A percentile compares a stretch with the other conserved stretches of the same genome.
Evolutionary conservation across 495 filamentous ascomycete genomes (phyloP).

Genomic region (Annulohypoxylon stygium): DNA sequence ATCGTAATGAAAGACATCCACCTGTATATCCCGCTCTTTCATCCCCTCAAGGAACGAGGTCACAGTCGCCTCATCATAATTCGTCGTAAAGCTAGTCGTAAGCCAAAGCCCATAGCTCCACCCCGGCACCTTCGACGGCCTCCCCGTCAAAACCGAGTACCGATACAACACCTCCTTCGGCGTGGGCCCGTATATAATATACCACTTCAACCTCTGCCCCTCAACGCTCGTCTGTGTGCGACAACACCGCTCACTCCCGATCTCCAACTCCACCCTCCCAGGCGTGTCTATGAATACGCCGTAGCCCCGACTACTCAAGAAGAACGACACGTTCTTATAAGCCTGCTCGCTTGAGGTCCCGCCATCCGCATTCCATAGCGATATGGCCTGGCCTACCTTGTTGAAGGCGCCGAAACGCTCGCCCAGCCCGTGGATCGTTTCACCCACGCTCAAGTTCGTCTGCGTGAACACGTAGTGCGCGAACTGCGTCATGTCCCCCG

Average conservation of each 20-base stretch:
- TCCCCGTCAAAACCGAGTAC: slow-evolving; percentile 73
- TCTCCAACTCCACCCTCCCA: slow-evolving; percentile 71
- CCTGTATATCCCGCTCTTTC: slow-evolving; percentile 71
- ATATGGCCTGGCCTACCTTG: slow-evolving; percentile 75
- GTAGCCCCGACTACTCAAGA: slow-evolving; percentile 75
- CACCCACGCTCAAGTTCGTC: slow-evolving; percentile 73
- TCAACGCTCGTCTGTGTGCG: slow-evolving; percentile 73
- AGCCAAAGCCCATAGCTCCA: slow-evolving; percentile 82
- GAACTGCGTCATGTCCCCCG: slow-evolving; percentile 66
- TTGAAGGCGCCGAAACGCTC: slow-evolving; percentile 78
- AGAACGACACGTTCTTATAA: slow-evolving; percentile 82
- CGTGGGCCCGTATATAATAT: slow-evolving; percentile 74
- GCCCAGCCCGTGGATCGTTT: slow-evolving; percentile 76
- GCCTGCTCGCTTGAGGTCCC: slow-evolving; percentile 77
- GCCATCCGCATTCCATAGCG: slow-evolving; percentile 79
- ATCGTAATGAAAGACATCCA: slow-evolving; percentile 79
- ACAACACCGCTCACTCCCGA: slow-evolving; percentile 75
- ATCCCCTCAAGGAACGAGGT: slow-evolving; percentile 76
- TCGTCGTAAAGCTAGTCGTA: slow-evolving; percentile 77
- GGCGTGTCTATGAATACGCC: slow-evolving; percentile 77
- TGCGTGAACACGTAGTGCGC: slow-evolving; percentile 73
- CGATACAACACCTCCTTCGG: slow-evolving; percentile 75
- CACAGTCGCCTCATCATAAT: slow-evolving; percentile 76
- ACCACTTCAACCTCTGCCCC: slow-evolving; percentile 71
- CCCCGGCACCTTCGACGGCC: slow-evolving; percentile 69